phyloP scores from a whole-genome alignment of 768 basidiomycete species.

The Rhodotorula taiwanensis region DNA sequence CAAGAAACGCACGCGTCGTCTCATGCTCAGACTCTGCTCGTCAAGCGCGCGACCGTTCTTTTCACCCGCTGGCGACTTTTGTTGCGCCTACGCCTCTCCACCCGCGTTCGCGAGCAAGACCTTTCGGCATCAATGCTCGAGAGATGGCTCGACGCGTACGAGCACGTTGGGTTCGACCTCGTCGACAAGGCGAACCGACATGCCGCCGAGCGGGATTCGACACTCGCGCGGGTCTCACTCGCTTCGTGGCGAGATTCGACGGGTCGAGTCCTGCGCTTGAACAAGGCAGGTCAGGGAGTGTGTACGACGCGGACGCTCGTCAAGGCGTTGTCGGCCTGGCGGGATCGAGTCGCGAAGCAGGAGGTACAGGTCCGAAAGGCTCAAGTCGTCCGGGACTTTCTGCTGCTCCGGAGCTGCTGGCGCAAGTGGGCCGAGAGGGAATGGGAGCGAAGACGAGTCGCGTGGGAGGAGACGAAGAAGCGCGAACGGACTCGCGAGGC shows the following conservation, averaged over 20 bases:
- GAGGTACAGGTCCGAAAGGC: constrained; percentile 9
- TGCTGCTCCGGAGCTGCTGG: constrained; percentile 11
- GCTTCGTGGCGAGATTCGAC: background rate
- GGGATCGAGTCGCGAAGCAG: background rate
- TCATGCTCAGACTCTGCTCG: background rate
- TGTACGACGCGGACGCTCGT: background rate
- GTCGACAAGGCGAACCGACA: background rate
- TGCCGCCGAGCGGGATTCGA: background rate
- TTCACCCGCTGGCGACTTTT: background rate
- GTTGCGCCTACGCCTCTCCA: background rate
- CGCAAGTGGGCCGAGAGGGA: constrained; percentile 4
- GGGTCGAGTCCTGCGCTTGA: background rate
- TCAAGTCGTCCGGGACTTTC: constrained; percentile 18
- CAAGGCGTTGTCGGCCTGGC: background rate
- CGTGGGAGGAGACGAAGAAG: constrained; percentile 10
- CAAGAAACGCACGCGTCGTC: too few species aligned
- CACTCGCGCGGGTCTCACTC: background rate
- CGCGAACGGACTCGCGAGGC: constrained; percentile 7
- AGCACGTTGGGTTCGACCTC: constrained; percentile 14
- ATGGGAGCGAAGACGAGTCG: background rate
- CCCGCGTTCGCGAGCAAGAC: background rate
- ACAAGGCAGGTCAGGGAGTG: background rate
- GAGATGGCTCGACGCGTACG: background rate
- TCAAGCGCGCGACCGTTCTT: background rate
- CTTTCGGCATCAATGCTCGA: background rate